Evolutionary conservation across 345 rosid genomes (phyloP).

Genomic region (Brassica juncea): DNA sequence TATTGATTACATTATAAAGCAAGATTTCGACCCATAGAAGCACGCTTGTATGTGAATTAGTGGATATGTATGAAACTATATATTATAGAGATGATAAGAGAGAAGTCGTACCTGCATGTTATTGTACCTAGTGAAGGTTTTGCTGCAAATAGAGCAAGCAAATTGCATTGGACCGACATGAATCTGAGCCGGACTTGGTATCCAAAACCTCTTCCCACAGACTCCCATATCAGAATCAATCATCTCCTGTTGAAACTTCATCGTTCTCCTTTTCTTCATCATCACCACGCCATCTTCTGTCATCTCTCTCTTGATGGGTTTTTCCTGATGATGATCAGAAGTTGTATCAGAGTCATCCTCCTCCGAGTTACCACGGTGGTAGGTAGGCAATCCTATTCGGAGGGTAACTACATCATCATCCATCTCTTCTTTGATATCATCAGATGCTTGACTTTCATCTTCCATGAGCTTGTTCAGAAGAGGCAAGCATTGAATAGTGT

Average conservation of each 20-base stretch:
- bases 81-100: conserved; percentile 1
- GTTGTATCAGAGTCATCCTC: conserved; percentile 37
- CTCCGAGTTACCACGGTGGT: conserved; percentile 34
- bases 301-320: conserved; percentile 31
- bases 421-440: conserved; percentile 23
- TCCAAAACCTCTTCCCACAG: conserved; percentile 57
- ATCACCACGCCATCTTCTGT: conserved; percentile 23
- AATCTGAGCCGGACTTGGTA: conserved; percentile 95
- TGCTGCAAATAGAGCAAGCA: conserved; percentile 95
- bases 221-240: conserved; percentile 33
- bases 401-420: conserved; percentile 36
- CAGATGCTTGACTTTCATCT: not conserved
- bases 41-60: not conserved
- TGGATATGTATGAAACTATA: conserved; percentile 4
- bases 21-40: not conserved
- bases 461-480: conserved; percentile 45
- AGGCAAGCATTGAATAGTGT: conserved; percentile 38
- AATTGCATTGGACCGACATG: conserved; percentile 95
- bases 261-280: conserved; percentile 34
- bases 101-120: conserved; percentile 86
- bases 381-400: conserved; percentile 38
- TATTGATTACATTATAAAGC: not conserved
- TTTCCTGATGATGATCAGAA: conserved; percentile 22
- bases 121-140: conserved; percentile 97
- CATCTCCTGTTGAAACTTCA: conserved; percentile 7